phyloP scores from a whole-genome alignment of 768 basidiomycete genomes.

The Lyophyllum shimeji region DNA sequence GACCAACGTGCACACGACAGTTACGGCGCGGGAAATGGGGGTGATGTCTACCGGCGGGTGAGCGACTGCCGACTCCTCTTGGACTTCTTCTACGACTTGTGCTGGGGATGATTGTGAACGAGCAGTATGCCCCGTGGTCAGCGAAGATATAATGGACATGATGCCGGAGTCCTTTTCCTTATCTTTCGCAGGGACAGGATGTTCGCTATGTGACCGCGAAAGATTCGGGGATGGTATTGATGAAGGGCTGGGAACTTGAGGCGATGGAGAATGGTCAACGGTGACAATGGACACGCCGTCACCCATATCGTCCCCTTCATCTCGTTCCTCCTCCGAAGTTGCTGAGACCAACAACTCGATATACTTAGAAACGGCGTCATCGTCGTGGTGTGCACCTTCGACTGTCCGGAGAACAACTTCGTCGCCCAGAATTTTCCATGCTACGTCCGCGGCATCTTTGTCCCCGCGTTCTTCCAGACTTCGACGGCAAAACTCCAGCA shows the following conservation, averaged over 20 bases:
- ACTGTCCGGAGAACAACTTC: conserved; percentile 60
- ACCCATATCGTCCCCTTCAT: conserved; percentile 44
- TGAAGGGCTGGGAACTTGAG: conserved; percentile 29
- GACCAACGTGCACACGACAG: conserved; percentile 63
- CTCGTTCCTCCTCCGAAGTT: conserved; percentile 31
- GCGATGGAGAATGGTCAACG: conserved; percentile 37
- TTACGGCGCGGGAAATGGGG: conserved; percentile 47
- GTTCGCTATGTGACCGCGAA: conserved; percentile 61
- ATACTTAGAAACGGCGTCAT: conserved; percentile 23
- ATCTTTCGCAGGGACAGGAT: conserved; percentile 32
- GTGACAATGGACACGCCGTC: conserved; percentile 41
- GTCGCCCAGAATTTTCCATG: conserved; percentile 67
- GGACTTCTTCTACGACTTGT: conserved; percentile 34
- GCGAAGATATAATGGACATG: conserved; percentile 63
- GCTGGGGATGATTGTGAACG: conserved; percentile 58
- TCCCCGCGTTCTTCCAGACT: conserved; percentile 27
- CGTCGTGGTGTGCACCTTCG: conserved; percentile 33
- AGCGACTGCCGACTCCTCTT: conserved; percentile 22
- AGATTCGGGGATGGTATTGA: conserved; percentile 49
- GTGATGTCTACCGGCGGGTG: conserved; percentile 15
- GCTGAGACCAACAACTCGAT: conserved; percentile 43
- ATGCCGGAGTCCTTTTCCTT: conserved; percentile 48
- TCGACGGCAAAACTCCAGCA: conserved; percentile 44
- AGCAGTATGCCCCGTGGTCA: conserved; percentile 51
- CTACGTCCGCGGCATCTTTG: conserved; percentile 36